Conservation (phyloP, 208 protist species). For the Crithidia mellificae region DNA sequence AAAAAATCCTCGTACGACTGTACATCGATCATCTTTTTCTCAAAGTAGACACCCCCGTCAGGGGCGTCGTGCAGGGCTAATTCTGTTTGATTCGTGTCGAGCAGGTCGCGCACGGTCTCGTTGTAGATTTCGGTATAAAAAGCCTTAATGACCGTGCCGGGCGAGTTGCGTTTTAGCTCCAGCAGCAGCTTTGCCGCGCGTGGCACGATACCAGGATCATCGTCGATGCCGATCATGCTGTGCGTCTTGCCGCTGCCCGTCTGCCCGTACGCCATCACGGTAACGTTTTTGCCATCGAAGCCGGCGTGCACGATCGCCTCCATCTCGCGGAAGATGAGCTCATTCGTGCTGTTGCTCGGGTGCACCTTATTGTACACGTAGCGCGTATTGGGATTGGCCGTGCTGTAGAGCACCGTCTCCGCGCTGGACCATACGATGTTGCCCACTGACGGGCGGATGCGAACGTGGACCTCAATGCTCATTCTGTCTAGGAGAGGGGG, state of each 20-base stretch:
- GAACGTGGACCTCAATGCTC: conserved; percentile 91
- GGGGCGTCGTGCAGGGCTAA: conserved; percentile 49
- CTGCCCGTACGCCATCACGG: conserved; percentile 89
- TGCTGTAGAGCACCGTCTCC: conserved; percentile 85
- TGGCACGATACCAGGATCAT: conserved; percentile 49
- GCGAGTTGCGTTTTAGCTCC: conserved; percentile 51
- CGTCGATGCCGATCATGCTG: conserved; percentile 79
- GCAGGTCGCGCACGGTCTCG: conserved; percentile 79
- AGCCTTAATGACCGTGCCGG: conserved; percentile 49
- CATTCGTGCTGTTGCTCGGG: conserved; percentile 73
- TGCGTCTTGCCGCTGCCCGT: conserved; percentile 93
- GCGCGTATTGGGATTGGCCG: conserved; percentile 68
- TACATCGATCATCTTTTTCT: conserved; percentile 58
- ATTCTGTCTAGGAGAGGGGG: conserved; percentile 23
- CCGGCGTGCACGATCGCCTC: conserved; percentile 80
- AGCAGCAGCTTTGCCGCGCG: conserved; percentile 67
- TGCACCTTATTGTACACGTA: conserved; percentile 90
- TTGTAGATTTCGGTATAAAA: conserved; percentile 90
- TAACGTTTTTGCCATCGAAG: conserved; percentile 78
- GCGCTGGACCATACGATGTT: conserved; percentile 80
- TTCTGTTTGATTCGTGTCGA: conserved; percentile 50
- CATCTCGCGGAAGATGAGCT: conserved; percentile 74
- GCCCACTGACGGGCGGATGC: conserved; percentile 64
- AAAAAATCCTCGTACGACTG: conserved; percentile 72
- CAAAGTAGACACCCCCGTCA: conserved; percentile 42